Conservation (phyloP, 257 asterid genomes). For the Solanum pinnatisectum region DNA sequence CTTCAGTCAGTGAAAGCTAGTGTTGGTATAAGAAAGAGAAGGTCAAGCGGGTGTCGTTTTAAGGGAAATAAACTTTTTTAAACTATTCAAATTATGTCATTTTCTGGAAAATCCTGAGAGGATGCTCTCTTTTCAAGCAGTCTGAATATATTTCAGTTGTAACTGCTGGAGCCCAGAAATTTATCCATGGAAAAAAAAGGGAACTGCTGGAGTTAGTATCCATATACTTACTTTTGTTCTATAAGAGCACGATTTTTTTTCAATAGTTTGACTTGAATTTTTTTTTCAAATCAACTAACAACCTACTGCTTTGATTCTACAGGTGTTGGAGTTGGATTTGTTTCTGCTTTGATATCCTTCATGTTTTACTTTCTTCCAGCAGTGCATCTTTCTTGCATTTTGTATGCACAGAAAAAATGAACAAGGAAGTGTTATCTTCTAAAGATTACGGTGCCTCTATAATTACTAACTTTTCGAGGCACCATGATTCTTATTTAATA, state of each 20-base stretch:
- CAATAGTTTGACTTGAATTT: background rate
- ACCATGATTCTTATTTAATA: background rate
- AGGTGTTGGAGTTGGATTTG: conserved; percentile 99
- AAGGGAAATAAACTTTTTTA: background rate
- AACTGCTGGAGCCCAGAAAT: background rate
- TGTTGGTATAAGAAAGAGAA: background rate
- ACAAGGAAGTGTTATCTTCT: background rate
- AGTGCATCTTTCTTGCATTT: background rate
- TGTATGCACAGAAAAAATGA: background rate
- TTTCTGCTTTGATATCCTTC: conserved; percentile 95
- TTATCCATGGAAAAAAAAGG: background rate
- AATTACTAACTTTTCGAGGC: background rate
- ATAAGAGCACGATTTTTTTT: background rate
- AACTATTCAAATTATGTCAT: background rate
- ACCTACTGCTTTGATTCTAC: conserved; percentile 21
- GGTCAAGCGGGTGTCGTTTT: background rate
- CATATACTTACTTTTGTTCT: background rate
- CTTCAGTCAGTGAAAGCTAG: background rate
- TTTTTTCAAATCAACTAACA: conserved; percentile 1
- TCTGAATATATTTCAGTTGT: background rate
- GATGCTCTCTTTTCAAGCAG: background rate
- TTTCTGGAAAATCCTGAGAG: background rate
- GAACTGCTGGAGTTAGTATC: background rate
- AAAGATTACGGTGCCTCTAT: background rate
- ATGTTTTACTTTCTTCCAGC: background rate